phyloP scores from a whole-genome alignment of 495 filamentous ascomycete genomes.

The Parmelia sp. region DNA sequence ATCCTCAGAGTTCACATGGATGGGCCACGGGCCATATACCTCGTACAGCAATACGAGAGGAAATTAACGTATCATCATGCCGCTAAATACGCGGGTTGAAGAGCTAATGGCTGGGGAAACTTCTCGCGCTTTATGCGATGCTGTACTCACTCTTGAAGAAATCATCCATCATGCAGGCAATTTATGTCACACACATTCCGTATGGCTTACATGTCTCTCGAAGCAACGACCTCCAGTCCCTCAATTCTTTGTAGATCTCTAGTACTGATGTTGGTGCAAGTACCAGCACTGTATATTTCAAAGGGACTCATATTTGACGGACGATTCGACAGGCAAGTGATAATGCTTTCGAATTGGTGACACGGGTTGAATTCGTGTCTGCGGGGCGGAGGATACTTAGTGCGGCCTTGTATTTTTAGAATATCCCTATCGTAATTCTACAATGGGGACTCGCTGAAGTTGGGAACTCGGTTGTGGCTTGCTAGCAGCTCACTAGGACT shows the following conservation, averaged over 20 bases:
- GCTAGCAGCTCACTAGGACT: too few relatives aligned
- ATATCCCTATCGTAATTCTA: too few relatives aligned
- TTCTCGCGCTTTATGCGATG: background rate
- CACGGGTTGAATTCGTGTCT: too few relatives aligned
- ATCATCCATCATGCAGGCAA: background rate
- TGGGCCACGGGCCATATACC: background rate
- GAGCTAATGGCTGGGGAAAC: background rate
- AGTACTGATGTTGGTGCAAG: too few relatives aligned
- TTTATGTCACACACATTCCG: background rate
- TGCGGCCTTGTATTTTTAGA: too few relatives aligned
- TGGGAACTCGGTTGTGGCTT: background rate
- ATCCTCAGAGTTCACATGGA: background rate
- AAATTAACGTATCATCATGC: background rate
- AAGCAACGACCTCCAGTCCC: background rate
- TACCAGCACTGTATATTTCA: too few relatives aligned
- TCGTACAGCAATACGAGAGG: too few relatives aligned
- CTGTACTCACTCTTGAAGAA: background rate
- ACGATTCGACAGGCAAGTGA: too few relatives aligned
- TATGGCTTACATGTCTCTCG: background rate
- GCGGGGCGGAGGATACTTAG: too few relatives aligned
- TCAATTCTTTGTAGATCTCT: background rate
- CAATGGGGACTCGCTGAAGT: too few relatives aligned
- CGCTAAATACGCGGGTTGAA: background rate
- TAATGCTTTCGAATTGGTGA: too few relatives aligned
- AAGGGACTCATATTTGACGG: too few relatives aligned